Base-by-base conservation (phyloP, 805 yeast genomes). In the Schwanniomyces occidentalis region DNA sequence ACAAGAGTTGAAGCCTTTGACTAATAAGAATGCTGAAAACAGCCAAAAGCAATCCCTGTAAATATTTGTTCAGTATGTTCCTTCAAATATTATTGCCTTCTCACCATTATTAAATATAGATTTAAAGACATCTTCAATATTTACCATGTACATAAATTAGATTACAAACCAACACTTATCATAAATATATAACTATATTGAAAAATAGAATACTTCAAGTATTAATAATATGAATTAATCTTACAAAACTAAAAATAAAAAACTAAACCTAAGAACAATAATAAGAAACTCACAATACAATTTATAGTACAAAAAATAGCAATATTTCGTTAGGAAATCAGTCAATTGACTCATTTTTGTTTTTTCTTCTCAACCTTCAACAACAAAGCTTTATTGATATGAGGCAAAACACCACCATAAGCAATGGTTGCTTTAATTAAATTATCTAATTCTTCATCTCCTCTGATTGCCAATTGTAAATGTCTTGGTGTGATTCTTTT, bases 401-500 rank as follows among this genome's bases (percentile, higher is more conserved):
- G 95, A 37, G 98, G 98, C 63, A 91, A 73, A 36, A 91, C 98
- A 82, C 98, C 98, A 75, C 98, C 98, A 52, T 83, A 88, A 25
- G 97, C 96, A 61, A 91, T 91, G 40, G 97, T 91, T 40, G 96
- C 95, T 68, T 87, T 83, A 58, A 91, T 85, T 58, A 91, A 77
- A 46, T 88, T 82, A 72, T 90, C 96, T 65, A 91, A 80, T 69
- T 91, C 98, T 66, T 91, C 98, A 66, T 91, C 98, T 61, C 96
- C 96, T 73, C 98, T 87, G 58, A 90, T 90, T 44, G 98, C 98
- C 56, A 90, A 77, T 67, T 90, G 96, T 58, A 90, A 75, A 66
- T 90, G 98, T 71, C 98, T 86, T 56, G 98, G 98, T 13, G 96
- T 89, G 62, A 90, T 90, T 82, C 98, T 88, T 70, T 90, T 89